Evolutionary conservation across 2,329 filamentous ascomycete species (phyloP).

Genomic region (Decorospora gaudefroyi): DNA sequence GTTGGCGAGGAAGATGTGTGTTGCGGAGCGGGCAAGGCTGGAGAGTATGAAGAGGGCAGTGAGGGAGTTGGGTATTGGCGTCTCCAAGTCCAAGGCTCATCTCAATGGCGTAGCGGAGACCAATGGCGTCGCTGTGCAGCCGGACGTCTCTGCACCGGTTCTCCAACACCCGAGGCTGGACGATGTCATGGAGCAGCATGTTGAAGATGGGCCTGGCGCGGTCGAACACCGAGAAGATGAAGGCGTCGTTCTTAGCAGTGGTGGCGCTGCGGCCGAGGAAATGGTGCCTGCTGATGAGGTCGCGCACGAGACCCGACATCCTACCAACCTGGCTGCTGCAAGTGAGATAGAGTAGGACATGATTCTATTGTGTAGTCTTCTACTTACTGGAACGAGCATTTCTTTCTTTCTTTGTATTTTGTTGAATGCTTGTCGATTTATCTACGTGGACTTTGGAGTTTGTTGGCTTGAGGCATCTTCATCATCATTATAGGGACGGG

Average conservation of each 20-base stretch:
- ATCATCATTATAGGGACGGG: no score
- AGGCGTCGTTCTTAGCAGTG: slow-evolving; percentile 19
- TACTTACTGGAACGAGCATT: no score
- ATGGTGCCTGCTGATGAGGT: slow-evolving; percentile 8
- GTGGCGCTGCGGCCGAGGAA: slow-evolving; percentile 12
- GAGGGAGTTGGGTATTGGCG: slow-evolving; percentile 54
- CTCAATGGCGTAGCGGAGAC: no score
- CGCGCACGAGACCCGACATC: no score
- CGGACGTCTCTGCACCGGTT: neutral
- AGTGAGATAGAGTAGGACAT: no score
- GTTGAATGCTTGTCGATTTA: no score
- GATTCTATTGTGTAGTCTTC: no score
- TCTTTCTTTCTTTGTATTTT: no score
- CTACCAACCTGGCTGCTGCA: no score
- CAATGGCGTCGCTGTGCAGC: neutral
- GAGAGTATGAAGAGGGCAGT: slow-evolving; percentile 81
- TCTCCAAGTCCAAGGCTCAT: neutral
- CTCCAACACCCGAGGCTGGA: slow-evolving; percentile 6
- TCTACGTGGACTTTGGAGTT: no score
- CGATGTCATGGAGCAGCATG: slow-evolving; percentile 2
- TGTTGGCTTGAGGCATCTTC: no score
- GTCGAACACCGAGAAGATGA: slow-evolving; percentile 13
- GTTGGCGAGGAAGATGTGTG: slow-evolving; percentile 76
- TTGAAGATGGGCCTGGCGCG: slow-evolving; percentile 21
- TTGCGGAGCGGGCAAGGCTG: slow-evolving; percentile 76